Conservation (phyloP, 495 filamentous ascomycete genomes). For the Aspergillus mulundensis region DNA sequence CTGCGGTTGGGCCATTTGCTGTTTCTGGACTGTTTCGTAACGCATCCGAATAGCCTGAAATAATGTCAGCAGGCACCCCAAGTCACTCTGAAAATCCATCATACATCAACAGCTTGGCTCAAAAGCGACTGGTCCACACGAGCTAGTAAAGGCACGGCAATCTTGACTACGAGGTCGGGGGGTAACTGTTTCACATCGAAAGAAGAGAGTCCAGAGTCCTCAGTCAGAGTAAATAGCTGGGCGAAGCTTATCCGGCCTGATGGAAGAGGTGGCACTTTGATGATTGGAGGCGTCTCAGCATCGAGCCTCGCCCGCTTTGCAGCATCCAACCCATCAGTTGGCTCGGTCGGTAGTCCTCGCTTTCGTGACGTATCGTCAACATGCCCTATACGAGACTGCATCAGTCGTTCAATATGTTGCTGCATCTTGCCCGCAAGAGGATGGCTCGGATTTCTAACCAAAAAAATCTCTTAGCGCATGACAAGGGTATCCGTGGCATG, state of each 20-base stretch:
- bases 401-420: constrained; percentile 73
- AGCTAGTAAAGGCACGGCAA: constrained; percentile 66
- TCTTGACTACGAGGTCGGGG: constrained; percentile 66
- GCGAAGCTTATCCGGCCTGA: constrained; percentile 71
- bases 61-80: constrained; percentile 23
- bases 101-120: constrained; percentile 62
- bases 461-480: constrained; percentile 10
- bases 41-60: constrained; percentile 44
- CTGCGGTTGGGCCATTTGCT: constrained; percentile 40
- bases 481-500: neutral
- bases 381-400: constrained; percentile 66
- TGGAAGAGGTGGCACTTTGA: constrained; percentile 61
- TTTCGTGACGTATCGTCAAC: constrained; percentile 73
- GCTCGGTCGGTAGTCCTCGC: constrained; percentile 60
- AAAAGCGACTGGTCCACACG: constrained; percentile 60
- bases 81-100: neutral
- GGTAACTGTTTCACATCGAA: constrained; percentile 83
- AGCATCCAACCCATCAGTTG: constrained; percentile 63
- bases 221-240: constrained; percentile 78
- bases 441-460: constrained; percentile 69
- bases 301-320: constrained; percentile 68
- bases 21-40: constrained; percentile 41
- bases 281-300: constrained; percentile 45
- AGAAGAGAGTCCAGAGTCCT: constrained; percentile 62
- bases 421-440: constrained; percentile 68